Base-by-base conservation (phyloP, 306 rosid genomes). In the Vicia villosa region DNA sequence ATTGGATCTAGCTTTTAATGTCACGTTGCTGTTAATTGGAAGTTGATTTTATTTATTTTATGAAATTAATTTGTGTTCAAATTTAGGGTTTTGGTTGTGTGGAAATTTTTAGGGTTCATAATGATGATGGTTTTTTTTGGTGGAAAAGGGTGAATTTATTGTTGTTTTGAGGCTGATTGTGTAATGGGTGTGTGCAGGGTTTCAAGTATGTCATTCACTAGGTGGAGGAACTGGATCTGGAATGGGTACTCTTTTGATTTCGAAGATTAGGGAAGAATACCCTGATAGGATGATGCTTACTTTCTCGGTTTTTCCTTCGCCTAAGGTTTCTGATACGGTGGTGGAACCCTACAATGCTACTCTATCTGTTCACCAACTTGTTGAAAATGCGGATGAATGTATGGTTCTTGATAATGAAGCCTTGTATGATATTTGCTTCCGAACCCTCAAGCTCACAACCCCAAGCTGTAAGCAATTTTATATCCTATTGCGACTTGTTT, bases 171-270 rank as follows among this genome's bases (percentile, higher is more conserved):
- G 12, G 64, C 42, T 59, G 43, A 59, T 59, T 4, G 0, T 59
- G 42, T 15, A 32, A 59, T 59, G 41, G 11, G 24, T 58, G 41
- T 32, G 22, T 32, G n/a, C 65, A 59, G 65, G 65, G 0, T 59
- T 59, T 59, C 65, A 59, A 34, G 65, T 59, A 10, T 59, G 65
- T 1, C 65, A 59, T 59, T 59, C 65, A 4, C 65, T 59, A 0
- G 65, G 65, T 59, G 65, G 65, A 59, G 65, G 65, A 32, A 59
- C 65, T 9, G 65, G 65, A 8, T 59, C 65, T 59, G 65, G 65
- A 59, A 59, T 59, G 65, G 65, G 65, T 15, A 59, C 65, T 9
- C 65, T 59, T 34, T 1, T 59, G 9, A 59, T 59, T 59, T 59
- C 65, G 15, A 59, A 59, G 65, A 59, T 59, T 0, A 59, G 65